Evolutionary conservation across 2,329 filamentous ascomycete species (phyloP).

Genomic region (Cercospora sp.): DNA sequence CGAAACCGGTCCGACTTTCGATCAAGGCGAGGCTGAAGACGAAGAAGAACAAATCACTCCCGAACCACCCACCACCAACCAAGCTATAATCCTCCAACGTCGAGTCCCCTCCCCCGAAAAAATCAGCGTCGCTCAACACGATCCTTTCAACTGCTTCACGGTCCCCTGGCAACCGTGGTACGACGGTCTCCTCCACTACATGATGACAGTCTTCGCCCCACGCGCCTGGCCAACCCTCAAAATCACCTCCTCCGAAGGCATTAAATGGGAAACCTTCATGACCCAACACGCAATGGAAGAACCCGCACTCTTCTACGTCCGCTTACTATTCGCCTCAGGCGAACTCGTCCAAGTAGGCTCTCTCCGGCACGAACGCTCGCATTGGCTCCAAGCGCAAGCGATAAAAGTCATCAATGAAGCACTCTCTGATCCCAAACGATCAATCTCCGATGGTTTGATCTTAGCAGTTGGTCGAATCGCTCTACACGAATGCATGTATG

Average conservation of each 20-base stretch:
- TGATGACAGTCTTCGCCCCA: constrained; percentile 39
- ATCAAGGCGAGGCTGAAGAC: no score
- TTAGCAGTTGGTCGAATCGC: constrained; percentile 39
- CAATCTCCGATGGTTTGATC: constrained; percentile 32
- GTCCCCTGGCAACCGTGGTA: constrained; percentile 36
- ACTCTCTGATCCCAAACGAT: constrained; percentile 23
- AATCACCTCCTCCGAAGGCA: constrained; percentile 33
- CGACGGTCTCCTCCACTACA: constrained; percentile 38
- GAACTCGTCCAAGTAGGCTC: constrained; percentile 34
- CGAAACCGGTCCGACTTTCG: background rate
- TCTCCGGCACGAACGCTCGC: constrained; percentile 26
- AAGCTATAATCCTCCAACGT: background rate
- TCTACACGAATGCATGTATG: constrained; percentile 39
- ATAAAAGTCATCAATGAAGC: constrained; percentile 35
- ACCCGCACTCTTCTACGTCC: constrained; percentile 39
- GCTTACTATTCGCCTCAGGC: constrained; percentile 38
- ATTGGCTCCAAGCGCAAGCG: constrained; percentile 35
- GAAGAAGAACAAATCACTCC: background rate
- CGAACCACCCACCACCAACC: background rate
- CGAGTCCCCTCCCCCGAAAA: background rate
- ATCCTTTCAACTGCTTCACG: constrained; percentile 39
- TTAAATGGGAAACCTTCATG: constrained; percentile 39
- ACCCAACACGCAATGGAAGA: constrained; percentile 37
- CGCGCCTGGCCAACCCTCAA: constrained; percentile 38
- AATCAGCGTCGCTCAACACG: constrained; percentile 7